Evolutionary conservation across 2,329 filamentous ascomycete species (phyloP), one percentile per base, ranked within the genome.

Genomic region (Sporothrix protearum): DNA sequence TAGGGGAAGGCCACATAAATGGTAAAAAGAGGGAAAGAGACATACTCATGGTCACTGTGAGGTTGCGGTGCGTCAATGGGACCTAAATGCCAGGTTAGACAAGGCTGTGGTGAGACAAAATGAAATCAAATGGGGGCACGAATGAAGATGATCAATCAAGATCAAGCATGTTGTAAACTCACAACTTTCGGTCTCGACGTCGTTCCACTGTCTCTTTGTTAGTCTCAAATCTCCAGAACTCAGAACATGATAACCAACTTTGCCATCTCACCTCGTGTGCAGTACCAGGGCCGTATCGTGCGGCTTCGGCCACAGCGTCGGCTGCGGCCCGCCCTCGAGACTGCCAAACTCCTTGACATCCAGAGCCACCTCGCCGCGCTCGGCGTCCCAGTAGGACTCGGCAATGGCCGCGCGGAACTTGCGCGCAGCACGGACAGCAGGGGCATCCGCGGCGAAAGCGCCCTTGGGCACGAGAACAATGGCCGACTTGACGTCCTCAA

Each of bases 101-200:
- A 1, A 12, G 42, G 8, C 3, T 10, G 4, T 5, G 6, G 22
- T 4, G 9, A 1, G n/a, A 49, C 33, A 28, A 49, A 42, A 10
- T 33, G 8, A 22, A 33, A 22, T 4, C 5, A 1, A 8, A 36
- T 14, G n/a, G 19, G 28, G 6, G 33, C 1, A 25, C 22, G 6
- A 5, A 7, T 63, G 33, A 4, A 10, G 7, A n/a, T 16, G n/a
- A n/a, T 7, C n/a, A 10, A 22, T 28, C 39, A 63, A 30, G 25
- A 28, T 8, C n/a, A 12, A 30, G 12, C 19, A 25, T 55, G 7
- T 14, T n/a, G 16, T 19, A 30, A n/a, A 59, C 72, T 22, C 80
- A 91, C 92, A 76, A 93, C 93, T 81, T 96, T 96, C 73, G 93
- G 93, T 73, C 92, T 85, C 51, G 93, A 93, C 14, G 93, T 96